Evolutionary conservation across 2,329 filamentous ascomycete genomes (phyloP).

Genomic region (Arthrobotrys pseudoclavata): DNA sequence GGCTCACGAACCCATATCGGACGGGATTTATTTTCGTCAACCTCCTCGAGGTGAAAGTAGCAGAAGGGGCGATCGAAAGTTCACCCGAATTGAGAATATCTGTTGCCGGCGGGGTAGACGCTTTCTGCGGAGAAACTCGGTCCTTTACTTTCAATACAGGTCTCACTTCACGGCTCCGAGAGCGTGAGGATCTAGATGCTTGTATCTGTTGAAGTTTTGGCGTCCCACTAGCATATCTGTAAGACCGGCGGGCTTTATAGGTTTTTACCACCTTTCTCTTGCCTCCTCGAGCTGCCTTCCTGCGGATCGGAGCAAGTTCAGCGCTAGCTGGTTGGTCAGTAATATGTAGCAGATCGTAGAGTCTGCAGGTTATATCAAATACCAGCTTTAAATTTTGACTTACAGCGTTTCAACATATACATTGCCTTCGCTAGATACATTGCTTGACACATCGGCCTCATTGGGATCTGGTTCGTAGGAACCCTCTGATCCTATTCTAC

Average conservation of each 20-base stretch:
- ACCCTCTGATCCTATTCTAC: constrained; percentile 7
- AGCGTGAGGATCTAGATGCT: neutral
- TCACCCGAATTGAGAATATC: neutral
- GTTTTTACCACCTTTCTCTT: neutral
- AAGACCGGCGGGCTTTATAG: neutral
- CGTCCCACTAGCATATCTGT: neutral
- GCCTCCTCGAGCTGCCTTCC: neutral
- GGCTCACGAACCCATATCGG: neutral
- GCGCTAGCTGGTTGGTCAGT: neutral
- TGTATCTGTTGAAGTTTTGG: neutral
- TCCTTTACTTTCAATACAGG: neutral
- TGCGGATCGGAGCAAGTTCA: neutral
- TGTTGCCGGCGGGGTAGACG: neutral
- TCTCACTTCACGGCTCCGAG: neutral
- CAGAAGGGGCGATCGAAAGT: neutral
- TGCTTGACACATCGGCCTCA: neutral
- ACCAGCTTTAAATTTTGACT: neutral
- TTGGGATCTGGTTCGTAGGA: constrained; percentile 1
- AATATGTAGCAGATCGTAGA: too few species aligned
- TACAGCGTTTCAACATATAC: neutral
- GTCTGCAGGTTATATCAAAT: too few species aligned
- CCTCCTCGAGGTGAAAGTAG: neutral
- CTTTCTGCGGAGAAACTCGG: neutral
- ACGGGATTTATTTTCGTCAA: neutral
- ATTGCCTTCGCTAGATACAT: neutral